phyloP scores from a whole-genome alignment of 352 stramenopile species.

The Phytopythium mirpurense region DNA sequence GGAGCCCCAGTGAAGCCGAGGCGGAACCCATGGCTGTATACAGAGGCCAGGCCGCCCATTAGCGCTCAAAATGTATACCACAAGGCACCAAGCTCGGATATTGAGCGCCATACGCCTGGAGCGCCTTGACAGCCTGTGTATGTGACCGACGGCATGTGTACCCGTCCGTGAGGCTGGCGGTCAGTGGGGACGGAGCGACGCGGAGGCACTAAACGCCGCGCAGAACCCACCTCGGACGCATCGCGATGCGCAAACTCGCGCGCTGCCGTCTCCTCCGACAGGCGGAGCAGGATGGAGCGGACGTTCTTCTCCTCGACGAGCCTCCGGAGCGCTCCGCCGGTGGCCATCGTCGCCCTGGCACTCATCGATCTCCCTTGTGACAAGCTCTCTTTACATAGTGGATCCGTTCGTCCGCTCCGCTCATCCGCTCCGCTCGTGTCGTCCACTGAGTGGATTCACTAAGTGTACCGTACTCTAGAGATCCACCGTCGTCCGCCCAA shows the following conservation, averaged over 20 bases:
- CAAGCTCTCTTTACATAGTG: too few relatives aligned
- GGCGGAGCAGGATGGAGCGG: constrained; percentile 43
- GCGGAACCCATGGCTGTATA: constrained; percentile 27
- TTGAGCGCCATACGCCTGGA: constrained; percentile 16
- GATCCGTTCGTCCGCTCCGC: background rate
- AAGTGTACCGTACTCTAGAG: too few relatives aligned
- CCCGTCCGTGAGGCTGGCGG: too few relatives aligned
- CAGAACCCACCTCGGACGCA: constrained; percentile 16
- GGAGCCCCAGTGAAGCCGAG: constrained; percentile 26
- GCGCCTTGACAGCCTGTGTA: constrained; percentile 17
- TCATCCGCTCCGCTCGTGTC: background rate
- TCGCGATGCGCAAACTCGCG: constrained; percentile 5
- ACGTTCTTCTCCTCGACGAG: constrained; percentile 33
- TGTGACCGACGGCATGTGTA: too few relatives aligned
- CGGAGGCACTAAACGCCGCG: background rate
- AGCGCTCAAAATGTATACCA: too few relatives aligned
- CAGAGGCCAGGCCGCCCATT: background rate
- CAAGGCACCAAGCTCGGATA: background rate
- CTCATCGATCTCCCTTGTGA: too few relatives aligned
- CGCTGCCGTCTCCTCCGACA: constrained; percentile 15
- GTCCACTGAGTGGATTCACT: constrained; percentile 3
- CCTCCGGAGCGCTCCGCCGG: constrained; percentile 12
- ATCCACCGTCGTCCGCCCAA: background rate
- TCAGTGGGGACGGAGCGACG: too few relatives aligned
- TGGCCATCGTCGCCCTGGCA: too few relatives aligned